Evolutionary conservation across 495 filamentous ascomycete genomes (phyloP).

Genomic region (Tirmania nivea): DNA sequence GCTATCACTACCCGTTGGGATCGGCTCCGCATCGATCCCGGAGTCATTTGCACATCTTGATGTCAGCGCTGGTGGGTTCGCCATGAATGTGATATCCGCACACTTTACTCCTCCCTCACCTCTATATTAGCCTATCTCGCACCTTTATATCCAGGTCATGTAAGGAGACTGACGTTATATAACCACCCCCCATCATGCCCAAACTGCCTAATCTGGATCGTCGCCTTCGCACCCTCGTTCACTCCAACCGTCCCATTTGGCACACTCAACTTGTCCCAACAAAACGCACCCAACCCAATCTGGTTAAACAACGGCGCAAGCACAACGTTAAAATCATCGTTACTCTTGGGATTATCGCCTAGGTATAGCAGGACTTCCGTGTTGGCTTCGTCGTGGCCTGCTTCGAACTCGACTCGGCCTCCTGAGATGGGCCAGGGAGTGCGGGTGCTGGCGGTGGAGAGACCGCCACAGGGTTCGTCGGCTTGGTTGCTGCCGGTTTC

Average conservation of each 20-base stretch:
- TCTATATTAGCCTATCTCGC: too few relatives aligned
- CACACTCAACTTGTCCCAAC: slow-evolving; percentile 26
- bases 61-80: slow-evolving; percentile 6
- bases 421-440: slow-evolving; percentile 29
- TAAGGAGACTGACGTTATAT: slow-evolving; percentile 27
- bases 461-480: slow-evolving; percentile 37
- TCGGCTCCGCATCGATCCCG: slow-evolving; percentile 22
- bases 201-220: slow-evolving; percentile 38
- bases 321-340: slow-evolving; percentile 32
- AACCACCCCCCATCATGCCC: slow-evolving; percentile 31
- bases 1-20: slow-evolving; percentile 5
- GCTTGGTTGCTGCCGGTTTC: slow-evolving; percentile 29
- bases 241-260: slow-evolving; percentile 19
- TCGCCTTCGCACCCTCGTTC: slow-evolving; percentile 35
- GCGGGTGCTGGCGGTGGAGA: slow-evolving; percentile 28
- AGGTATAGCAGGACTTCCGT: slow-evolving; percentile 35
- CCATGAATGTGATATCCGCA: slow-evolving; percentile 38
- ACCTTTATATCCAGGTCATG: too few relatives aligned
- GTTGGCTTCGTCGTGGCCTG: slow-evolving; percentile 33
- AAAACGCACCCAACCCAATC: slow-evolving; percentile 34
- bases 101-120: slow-evolving; percentile 23
- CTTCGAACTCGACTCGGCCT: slow-evolving; percentile 30
- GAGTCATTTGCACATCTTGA: slow-evolving; percentile 31
- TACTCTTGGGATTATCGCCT: slow-evolving; percentile 26
- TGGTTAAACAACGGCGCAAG: slow-evolving; percentile 29